phyloP scores from a whole-genome alignment of 2,329 filamentous ascomycete genomes.

The Aaosphaeria pasadenensis region DNA sequence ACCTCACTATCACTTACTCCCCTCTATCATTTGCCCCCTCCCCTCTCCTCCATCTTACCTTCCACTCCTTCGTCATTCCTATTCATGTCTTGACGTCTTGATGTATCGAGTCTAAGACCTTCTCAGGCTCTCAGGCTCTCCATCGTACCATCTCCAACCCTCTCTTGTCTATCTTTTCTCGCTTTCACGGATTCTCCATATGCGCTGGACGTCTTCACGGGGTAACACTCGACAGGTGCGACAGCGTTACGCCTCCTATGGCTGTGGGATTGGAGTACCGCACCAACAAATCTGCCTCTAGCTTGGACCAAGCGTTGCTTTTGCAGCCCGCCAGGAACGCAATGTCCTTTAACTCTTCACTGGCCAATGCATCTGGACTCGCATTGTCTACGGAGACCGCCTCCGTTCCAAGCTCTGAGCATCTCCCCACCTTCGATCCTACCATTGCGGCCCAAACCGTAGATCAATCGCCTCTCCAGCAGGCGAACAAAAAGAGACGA shows the following conservation, averaged over 20 bases:
- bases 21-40: not conserved
- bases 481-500: conserved; percentile 34
- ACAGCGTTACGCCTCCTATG: conserved; percentile 33
- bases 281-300: conserved; percentile 31
- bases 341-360: conserved; percentile 33
- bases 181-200: conserved; percentile 11
- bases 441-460: conserved; percentile 16
- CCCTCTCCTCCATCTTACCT: conserved; percentile 1
- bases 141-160: not conserved
- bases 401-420: conserved; percentile 18
- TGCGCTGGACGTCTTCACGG: conserved; percentile 22
- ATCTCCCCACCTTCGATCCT: conserved; percentile 16
- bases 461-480: conserved; percentile 17
- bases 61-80: not conserved
- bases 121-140: conserved; percentile 20
- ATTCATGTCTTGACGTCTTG: too few species aligned
- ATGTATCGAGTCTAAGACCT: conserved; percentile 3
- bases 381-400: conserved; percentile 16
- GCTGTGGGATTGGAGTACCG: conserved; percentile 36
- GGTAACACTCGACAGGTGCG: conserved; percentile 23
- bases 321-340: conserved; percentile 27
- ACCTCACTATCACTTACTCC: not conserved
- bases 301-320: conserved; percentile 30
- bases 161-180: conserved; percentile 1
- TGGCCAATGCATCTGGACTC: conserved; percentile 24